Percentiles rank a stretch among this genome's conserved stretches.
These are phyloP conservation scores for Asterionellopsis glacialis DNA, from an alignment of 108 stramenopile species.

Conservation along the genomic window DNA sequence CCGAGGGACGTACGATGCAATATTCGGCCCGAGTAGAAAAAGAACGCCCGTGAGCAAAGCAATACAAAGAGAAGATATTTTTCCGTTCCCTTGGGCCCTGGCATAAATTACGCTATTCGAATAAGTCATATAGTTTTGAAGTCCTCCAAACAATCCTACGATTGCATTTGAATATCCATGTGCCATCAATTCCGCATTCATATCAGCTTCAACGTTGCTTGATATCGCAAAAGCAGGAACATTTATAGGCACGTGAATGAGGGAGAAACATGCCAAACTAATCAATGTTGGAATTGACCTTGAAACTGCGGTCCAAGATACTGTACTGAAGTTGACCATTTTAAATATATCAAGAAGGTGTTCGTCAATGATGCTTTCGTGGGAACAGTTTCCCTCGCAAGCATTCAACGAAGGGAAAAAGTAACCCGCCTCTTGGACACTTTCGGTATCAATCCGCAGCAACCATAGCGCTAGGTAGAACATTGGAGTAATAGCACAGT, in stretches of 20 bases:
- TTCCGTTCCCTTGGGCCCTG: slow-evolving; percentile 72
- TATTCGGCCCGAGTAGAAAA: slow-evolving; percentile 57
- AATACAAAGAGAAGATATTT: slow-evolving; percentile 35
- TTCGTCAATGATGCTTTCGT: slow-evolving; percentile 18
- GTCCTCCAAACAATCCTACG: slow-evolving; percentile 54
- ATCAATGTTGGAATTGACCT: slow-evolving; percentile 59
- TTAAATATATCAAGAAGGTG: slow-evolving; percentile 42
- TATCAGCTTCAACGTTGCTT: slow-evolving; percentile 55
- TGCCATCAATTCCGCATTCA: slow-evolving; percentile 75
- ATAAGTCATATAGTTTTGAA: slow-evolving; percentile 79
- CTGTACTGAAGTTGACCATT: slow-evolving; percentile 27
- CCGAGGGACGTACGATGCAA: slow-evolving; percentile 59
- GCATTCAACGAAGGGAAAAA: slow-evolving; percentile 55
- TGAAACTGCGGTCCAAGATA: slow-evolving; percentile 55
- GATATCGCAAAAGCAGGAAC: slow-evolving; percentile 82
- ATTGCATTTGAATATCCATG: slow-evolving; percentile 75
- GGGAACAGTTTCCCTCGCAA: neutral
- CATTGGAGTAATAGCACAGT: slow-evolving; percentile 67
- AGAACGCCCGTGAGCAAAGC: slow-evolving; percentile 33
- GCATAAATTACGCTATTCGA: slow-evolving; percentile 57
- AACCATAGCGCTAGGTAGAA: slow-evolving; percentile 47
- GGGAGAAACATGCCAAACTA: slow-evolving; percentile 55
- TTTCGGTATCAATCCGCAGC: slow-evolving; percentile 24
- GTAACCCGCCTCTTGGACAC: slow-evolving; percentile 40
- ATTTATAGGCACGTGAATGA: slow-evolving; percentile 86